Evolutionary conservation across 139 green algal species (phyloP).

Genomic region (Tetradesmus obliquus): DNA sequence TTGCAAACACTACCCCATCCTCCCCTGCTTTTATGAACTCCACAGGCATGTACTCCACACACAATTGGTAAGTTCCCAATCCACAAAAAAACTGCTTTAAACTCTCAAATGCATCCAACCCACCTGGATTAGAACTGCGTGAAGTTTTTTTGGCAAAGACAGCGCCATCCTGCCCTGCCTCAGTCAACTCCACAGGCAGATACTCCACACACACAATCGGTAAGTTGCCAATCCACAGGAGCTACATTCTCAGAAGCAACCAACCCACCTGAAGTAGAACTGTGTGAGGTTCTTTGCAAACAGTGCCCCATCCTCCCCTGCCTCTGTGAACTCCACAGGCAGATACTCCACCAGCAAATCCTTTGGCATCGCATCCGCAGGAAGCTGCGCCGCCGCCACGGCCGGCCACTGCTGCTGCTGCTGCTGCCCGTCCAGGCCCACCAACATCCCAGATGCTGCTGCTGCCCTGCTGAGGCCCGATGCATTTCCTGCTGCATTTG

Average conservation of each 20-base stretch:
- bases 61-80: slow-evolving; percentile 1
- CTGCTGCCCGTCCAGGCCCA: background rate
- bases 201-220: background rate
- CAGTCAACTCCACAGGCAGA: background rate
- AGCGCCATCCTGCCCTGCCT: too few relatives aligned
- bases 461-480: background rate
- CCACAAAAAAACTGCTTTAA: too few relatives aligned
- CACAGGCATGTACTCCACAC: slow-evolving; percentile 71
- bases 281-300: slow-evolving; percentile 66
- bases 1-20: slow-evolving; percentile 43
- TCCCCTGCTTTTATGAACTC: slow-evolving; percentile 30
- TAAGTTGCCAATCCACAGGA: background rate
- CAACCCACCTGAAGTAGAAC: slow-evolving; percentile 62
- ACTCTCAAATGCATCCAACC: too few relatives aligned
- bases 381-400: background rate
- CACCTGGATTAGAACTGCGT: too few relatives aligned
- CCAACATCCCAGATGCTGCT: background rate
- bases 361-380: background rate
- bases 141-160: too few relatives aligned
- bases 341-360: slow-evolving; percentile 66
- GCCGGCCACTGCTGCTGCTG: background rate
- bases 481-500: background rate
- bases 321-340: slow-evolving; percentile 58
- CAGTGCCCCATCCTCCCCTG: slow-evolving; percentile 28
- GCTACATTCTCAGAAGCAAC: background rate